phyloP scores from a whole-genome alignment of 148 eudicot species.

The Amaranthus hypochondriacus region DNA sequence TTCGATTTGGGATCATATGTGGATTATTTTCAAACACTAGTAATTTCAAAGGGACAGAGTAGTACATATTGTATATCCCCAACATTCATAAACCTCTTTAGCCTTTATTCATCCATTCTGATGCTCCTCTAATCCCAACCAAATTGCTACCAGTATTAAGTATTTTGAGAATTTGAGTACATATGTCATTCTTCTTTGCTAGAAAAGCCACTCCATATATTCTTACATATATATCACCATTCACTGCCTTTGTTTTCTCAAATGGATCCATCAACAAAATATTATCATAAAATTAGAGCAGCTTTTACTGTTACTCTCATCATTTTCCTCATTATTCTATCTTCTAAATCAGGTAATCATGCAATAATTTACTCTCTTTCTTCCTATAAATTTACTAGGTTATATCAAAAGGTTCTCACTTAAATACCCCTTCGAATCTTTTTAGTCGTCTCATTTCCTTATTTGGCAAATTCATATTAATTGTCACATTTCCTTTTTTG shows the following conservation, averaged over 20 bases:
- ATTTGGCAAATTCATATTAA: too few species aligned
- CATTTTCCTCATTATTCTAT: constrained; percentile 8
- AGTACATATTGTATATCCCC: not conserved
- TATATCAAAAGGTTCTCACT: too few species aligned
- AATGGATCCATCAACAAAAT: constrained; percentile 21
- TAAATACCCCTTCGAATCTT: too few species aligned
- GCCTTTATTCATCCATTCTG: not conserved
- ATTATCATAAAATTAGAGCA: not conserved
- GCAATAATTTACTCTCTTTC: too few species aligned
- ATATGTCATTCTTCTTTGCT: not conserved
- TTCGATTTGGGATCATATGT: too few species aligned
- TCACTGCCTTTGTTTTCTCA: not conserved
- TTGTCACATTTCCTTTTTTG: too few species aligned
- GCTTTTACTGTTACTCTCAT: constrained; percentile 15
- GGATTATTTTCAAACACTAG: too few species aligned
- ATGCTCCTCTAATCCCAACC: constrained; percentile 18
- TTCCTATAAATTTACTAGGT: too few species aligned
- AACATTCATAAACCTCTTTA: constrained; percentile 2
- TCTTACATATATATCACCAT: not conserved
- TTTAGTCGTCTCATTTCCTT: too few species aligned
- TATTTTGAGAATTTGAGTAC: too few species aligned
- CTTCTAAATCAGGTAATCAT: constrained; percentile 31
- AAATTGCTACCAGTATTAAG: not conserved
- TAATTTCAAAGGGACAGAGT: too few species aligned
- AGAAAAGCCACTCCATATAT: not conserved